These are phyloP conservation scores for Hydnomerulius pinastri DNA, from an alignment of 768 basidiomycete genomes.

Conservation along the genomic window DNA sequence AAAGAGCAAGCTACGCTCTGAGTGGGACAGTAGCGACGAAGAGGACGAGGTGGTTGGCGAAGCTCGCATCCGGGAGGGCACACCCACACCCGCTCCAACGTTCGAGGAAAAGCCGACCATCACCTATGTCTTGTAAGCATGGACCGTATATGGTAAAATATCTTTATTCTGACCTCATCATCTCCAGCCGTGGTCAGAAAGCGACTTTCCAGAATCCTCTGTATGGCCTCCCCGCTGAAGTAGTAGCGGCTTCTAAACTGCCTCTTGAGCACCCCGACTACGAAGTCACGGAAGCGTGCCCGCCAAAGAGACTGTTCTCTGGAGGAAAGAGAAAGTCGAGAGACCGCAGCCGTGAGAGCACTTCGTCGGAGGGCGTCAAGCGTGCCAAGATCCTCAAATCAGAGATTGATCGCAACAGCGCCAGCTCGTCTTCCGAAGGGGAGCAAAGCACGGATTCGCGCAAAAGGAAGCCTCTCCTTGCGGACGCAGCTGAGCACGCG, in stretches of 20 bases:
- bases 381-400: conserved; percentile 8
- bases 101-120: conserved; percentile 60
- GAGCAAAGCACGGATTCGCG: conserved; percentile 13
- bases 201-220: conserved; percentile 64
- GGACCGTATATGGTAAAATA: background rate
- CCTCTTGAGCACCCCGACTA: conserved; percentile 67
- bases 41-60: conserved; percentile 35
- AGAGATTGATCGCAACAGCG: conserved; percentile 6
- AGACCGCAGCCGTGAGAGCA: conserved; percentile 25
- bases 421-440: conserved; percentile 14
- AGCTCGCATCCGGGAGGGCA: conserved; percentile 34
- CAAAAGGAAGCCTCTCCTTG: background rate
- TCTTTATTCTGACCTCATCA: conserved; percentile 1
- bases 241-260: conserved; percentile 45
- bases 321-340: conserved; percentile 28
- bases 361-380: conserved; percentile 14
- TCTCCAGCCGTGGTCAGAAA: conserved; percentile 64
- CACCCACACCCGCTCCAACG: conserved; percentile 37
- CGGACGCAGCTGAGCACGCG: conserved; percentile 6
- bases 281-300: conserved; percentile 54
- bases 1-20: conserved; percentile 19
- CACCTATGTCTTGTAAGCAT: conserved; percentile 72
- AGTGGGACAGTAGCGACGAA: conserved; percentile 38
- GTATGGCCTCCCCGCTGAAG: conserved; percentile 50
- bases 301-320: conserved; percentile 58